Conservation (phyloP, 2,329 filamentous ascomycete species). For the Annulohypoxylon truncatum region DNA sequence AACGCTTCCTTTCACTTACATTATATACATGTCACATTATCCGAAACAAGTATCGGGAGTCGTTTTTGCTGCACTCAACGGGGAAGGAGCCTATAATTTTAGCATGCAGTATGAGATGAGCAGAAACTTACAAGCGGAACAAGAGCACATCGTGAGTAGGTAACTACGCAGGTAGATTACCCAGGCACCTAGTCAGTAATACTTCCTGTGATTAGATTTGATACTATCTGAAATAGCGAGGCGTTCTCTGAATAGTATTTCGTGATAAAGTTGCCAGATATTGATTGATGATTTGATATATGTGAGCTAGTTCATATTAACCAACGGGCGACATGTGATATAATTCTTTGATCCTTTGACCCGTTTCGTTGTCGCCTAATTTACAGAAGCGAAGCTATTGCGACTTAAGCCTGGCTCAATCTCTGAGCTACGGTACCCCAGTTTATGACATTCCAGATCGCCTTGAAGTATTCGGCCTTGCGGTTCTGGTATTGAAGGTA, state of each 20-base stretch:
- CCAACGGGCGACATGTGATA: neutral
- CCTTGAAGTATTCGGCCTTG: constrained; percentile 84
- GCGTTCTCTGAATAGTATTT: neutral
- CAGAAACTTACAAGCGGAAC: neutral
- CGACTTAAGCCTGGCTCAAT: constrained; percentile 45
- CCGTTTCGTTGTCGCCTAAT: constrained; percentile 11
- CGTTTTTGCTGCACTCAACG: neutral
- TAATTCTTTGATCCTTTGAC: neutral
- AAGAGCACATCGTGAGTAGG: neutral
- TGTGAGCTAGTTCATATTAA: constrained; percentile 10
- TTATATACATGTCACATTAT: neutral
- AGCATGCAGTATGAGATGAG: too few relatives aligned
- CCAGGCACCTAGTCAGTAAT: constrained; percentile 1
- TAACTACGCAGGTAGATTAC: neutral
- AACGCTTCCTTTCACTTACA: neutral
- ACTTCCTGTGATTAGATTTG: neutral
- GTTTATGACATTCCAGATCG: constrained; percentile 85
- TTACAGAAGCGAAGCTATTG: constrained; percentile 13
- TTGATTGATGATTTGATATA: neutral
- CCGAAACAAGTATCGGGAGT: neutral
- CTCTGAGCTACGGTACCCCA: constrained; percentile 59
- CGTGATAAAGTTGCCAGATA: neutral
- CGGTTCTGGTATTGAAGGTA: constrained; percentile 79
- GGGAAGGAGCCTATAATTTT: neutral
- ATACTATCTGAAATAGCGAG: neutral